A percentile compares a stretch with the other conserved stretches of the same genome.
These are phyloP conservation scores for Acephala macrosclerotiorum DNA, from an alignment of 2,329 filamentous ascomycete species.

Conservation along the genomic window DNA sequence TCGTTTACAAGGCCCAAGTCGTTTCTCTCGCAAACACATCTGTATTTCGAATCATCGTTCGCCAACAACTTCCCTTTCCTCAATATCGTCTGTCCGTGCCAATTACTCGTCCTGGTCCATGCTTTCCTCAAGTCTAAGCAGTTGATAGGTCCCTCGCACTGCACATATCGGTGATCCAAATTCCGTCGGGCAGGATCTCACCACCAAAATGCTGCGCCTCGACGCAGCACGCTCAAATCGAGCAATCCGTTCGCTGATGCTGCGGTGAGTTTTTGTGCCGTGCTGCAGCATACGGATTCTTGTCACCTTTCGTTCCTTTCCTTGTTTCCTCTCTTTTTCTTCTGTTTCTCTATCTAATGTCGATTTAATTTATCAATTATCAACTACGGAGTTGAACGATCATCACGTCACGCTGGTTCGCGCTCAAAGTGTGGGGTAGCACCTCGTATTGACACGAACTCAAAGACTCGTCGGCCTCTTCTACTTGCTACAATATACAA, in stretches of 20 bases:
- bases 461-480: background rate
- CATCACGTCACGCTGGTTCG: slow-evolving; percentile 6
- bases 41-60: background rate
- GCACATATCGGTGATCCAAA: slow-evolving; percentile 9
- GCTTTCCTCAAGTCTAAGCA: background rate
- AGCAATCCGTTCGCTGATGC: slow-evolving; percentile 14
- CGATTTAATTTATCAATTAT: slow-evolving; percentile 11
- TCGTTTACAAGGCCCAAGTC: background rate
- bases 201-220: slow-evolving; percentile 24
- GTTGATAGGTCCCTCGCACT: slow-evolving; percentile 4
- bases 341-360: background rate
- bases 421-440: background rate
- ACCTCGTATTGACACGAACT: slow-evolving; percentile 6
- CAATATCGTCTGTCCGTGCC: background rate
- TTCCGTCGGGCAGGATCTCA: slow-evolving; percentile 12
- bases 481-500: background rate
- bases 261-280: slow-evolving; percentile 25
- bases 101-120: background rate
- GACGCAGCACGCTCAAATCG: slow-evolving; percentile 19
- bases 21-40: background rate
- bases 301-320: background rate
- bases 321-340: background rate
- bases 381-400: background rate
- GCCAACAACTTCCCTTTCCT: background rate
- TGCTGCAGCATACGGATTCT: background rate